A percentile compares a stretch with the other conserved stretches of the same genome.
Evolutionary conservation across 495 filamentous ascomycete genomes (phyloP).

Genomic region (Penicillium tannophilum): DNA sequence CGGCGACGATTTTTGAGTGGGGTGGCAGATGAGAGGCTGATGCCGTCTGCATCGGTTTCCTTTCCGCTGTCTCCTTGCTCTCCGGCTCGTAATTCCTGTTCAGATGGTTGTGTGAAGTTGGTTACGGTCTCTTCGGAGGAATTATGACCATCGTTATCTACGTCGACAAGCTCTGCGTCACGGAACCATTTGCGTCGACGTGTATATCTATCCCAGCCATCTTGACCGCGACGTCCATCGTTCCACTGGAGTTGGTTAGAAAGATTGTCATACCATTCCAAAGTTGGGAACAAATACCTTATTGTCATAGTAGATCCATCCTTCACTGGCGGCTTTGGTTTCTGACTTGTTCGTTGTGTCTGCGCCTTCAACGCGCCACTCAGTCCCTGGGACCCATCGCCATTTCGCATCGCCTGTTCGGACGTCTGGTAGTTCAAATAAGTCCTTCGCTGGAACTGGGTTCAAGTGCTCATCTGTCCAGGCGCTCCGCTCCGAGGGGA

Average conservation of each 20-base stretch:
- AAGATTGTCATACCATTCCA: background rate
- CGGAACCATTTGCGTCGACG: conserved; percentile 93
- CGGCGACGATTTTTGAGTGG: conserved; percentile 39
- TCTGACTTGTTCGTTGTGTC: conserved; percentile 37
- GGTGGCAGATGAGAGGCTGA: conserved; percentile 35
- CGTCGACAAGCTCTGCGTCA: conserved; percentile 91
- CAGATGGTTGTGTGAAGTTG: conserved; percentile 35
- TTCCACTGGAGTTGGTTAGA: conserved; percentile 66
- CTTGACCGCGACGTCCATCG: conserved; percentile 82
- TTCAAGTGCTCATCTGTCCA: conserved; percentile 98
- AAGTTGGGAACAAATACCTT: conserved; percentile 58
- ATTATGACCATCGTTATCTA: conserved; percentile 31
- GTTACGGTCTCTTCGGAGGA: conserved; percentile 30
- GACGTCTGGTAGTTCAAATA: conserved; percentile 86
- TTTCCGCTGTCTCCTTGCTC: conserved; percentile 15
- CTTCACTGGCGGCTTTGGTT: conserved; percentile 60
- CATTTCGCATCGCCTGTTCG: conserved; percentile 78
- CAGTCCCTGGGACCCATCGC: conserved; percentile 82
- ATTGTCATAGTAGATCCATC: conserved; percentile 98
- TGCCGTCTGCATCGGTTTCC: conserved; percentile 28
- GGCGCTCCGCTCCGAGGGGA: conserved; percentile 81
- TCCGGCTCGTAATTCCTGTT: conserved; percentile 26
- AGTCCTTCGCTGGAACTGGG: conserved; percentile 70
- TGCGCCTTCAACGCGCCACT: conserved; percentile 86
- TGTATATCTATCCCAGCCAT: conserved; percentile 95